A percentile compares a stretch with the other conserved stretches of the same genome.
These are phyloP conservation scores for Allium sativum DNA, from an alignment of 106 monocot species.

Conservation along the genomic window DNA sequence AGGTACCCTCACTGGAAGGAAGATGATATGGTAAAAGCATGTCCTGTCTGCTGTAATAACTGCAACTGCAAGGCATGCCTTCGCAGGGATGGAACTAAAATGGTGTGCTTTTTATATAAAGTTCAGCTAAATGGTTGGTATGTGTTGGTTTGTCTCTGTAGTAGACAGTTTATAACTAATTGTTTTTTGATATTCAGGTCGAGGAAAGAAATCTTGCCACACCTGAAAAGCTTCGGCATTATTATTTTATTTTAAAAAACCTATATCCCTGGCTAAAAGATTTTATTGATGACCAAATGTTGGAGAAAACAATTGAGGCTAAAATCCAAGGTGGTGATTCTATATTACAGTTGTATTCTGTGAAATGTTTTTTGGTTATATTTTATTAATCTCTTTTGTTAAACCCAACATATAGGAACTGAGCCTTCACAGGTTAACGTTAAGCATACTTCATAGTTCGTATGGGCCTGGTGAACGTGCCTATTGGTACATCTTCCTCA, in stretches of 20 bases:
- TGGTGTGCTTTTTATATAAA: neutral
- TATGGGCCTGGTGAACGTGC: constrained; percentile 40
- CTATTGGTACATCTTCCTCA: constrained; percentile 25
- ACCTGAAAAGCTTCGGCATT: constrained; percentile 8
- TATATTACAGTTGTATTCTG: no score
- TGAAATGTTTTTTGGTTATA: no score
- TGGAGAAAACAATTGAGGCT: constrained; percentile 56
- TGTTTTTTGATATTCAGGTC: constrained; percentile 7
- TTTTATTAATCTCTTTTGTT: no score
- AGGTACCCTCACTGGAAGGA: constrained; percentile 26
- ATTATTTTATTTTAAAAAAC: neutral
- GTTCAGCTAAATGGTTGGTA: no score
- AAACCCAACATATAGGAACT: constrained; percentile 15
- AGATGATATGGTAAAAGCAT: constrained; percentile 14
- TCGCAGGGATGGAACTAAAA: constrained; percentile 9
- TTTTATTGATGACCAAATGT: constrained; percentile 28
- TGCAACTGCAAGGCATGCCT: constrained; percentile 43
- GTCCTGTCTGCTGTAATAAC: constrained; percentile 29
- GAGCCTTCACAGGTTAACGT: constrained; percentile 21
- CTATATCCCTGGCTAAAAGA: constrained; percentile 18
- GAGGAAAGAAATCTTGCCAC: neutral
- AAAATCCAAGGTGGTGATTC: constrained; percentile 29
- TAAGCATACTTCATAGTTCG: constrained; percentile 26
- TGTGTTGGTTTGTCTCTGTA: no score
- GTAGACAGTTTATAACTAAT: neutral